Percentiles rank a stretch among this genome's conserved stretches.
These are phyloP conservation scores for Raffaelea ambrosiae DNA, from an alignment of 2,329 filamentous ascomycete genomes.

Conservation along the genomic window DNA sequence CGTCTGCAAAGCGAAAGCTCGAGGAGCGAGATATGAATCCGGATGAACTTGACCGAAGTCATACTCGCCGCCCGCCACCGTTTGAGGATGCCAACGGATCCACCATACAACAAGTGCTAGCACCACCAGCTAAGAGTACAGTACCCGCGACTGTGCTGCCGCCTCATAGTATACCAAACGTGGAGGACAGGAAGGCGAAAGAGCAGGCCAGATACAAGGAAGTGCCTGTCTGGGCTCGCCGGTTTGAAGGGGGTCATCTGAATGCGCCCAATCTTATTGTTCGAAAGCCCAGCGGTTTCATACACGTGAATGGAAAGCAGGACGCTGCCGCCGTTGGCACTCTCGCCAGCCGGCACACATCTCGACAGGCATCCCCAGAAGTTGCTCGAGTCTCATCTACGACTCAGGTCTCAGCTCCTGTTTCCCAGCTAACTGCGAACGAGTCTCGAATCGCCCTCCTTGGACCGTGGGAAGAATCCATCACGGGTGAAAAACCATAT, in stretches of 20 bases:
- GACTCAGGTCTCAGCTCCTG: neutral
- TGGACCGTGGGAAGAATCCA: slow-evolving; percentile 56
- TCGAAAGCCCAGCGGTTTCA: slow-evolving; percentile 27
- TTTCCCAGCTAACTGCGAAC: slow-evolving; percentile 2
- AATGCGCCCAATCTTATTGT: slow-evolving; percentile 36
- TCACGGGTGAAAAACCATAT: slow-evolving; percentile 61
- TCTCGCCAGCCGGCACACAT: slow-evolving; percentile 35
- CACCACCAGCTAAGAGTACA: neutral
- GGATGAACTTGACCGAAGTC: slow-evolving; percentile 41
- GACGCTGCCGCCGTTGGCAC: slow-evolving; percentile 17
- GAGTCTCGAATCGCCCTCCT: slow-evolving; percentile 22
- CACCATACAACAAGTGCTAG: slow-evolving; percentile 8
- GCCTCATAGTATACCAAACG: neutral
- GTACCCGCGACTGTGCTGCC: neutral
- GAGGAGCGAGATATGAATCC: slow-evolving; percentile 39
- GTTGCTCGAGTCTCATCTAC: slow-evolving; percentile 5
- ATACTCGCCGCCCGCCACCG: slow-evolving; percentile 36
- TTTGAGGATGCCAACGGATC: slow-evolving; percentile 36
- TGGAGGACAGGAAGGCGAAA: neutral
- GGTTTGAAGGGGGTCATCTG: slow-evolving; percentile 26
- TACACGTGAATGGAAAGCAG: slow-evolving; percentile 29
- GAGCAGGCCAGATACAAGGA: slow-evolving; percentile 8
- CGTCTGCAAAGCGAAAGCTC: slow-evolving; percentile 39
- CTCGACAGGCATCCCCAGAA: slow-evolving; percentile 33
- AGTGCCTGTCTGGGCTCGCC: slow-evolving; percentile 42